Conservation (phyloP, 495 filamentous ascomycete species). For the Melanomma pulvis-pyrius region DNA sequence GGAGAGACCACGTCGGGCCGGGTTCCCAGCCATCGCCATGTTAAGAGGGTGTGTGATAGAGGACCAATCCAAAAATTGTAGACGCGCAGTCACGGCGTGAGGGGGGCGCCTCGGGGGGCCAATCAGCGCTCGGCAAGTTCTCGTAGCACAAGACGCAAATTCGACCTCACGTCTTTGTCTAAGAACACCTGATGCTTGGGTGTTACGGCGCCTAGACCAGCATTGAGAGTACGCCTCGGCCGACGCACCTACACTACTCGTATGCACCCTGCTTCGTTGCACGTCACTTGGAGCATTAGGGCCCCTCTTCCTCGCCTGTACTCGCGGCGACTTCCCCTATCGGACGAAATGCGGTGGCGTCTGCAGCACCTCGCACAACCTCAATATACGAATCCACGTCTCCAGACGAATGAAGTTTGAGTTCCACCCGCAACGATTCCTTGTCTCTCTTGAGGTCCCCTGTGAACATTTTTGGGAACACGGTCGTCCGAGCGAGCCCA, state of each 20-base stretch:
- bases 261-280: not conserved
- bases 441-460: not conserved
- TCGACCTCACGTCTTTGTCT: too few relatives aligned
- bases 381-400: not conserved
- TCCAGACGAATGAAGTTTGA: not conserved
- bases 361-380: not conserved
- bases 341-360: not conserved
- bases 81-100: not conserved
- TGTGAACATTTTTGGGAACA: not conserved
- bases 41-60: not conserved
- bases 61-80: not conserved
- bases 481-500: not conserved
- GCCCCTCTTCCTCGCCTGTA: not conserved
- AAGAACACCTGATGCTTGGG: not conserved
- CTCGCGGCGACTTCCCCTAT: not conserved
- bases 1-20: constrained; percentile 6
- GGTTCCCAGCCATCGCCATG: constrained; percentile 8
- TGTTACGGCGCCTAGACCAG: not conserved
- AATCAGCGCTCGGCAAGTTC: not conserved
- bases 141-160: too few relatives aligned
- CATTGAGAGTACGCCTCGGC: not conserved
- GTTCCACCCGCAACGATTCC: too few relatives aligned
- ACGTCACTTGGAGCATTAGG: not conserved
- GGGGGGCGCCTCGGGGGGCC: not conserved
- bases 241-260: not conserved